These are phyloP conservation scores for Primulina tabacum DNA, from an alignment of 257 asterid species.

Conservation along the genomic window DNA sequence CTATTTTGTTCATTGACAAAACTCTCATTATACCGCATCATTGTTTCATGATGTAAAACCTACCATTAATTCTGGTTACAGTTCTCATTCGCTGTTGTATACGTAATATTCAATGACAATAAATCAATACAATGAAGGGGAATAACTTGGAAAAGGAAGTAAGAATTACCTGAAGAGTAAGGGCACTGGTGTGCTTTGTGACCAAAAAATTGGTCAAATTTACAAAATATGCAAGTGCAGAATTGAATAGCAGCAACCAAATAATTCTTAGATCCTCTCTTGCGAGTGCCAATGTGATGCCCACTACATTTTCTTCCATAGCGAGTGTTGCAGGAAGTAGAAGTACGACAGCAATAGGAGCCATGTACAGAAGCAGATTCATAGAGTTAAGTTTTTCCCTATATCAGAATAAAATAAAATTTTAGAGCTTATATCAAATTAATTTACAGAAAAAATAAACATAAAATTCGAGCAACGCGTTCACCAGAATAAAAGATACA, in stretches of 20 bases:
- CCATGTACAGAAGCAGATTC: slow-evolving; percentile 44
- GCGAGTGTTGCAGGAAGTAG: slow-evolving; percentile 36
- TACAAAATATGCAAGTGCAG: slow-evolving; percentile 37
- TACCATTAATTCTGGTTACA: neutral
- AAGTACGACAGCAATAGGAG: slow-evolving; percentile 38
- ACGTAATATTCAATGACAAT: neutral
- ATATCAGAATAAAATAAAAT: neutral
- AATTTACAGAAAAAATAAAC: neutral
- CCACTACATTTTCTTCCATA: slow-evolving; percentile 41
- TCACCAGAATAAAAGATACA: slow-evolving; percentile 4
- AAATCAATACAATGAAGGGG: neutral
- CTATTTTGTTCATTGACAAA: neutral
- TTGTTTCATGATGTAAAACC: neutral
- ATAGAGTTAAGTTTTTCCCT: slow-evolving; percentile 41
- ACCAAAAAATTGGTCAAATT: slow-evolving; percentile 39
- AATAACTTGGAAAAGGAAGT: neutral
- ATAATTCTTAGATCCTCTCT: slow-evolving; percentile 24
- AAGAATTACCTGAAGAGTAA: slow-evolving; percentile 38
- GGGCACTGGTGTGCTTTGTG: slow-evolving; percentile 43
- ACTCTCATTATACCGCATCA: neutral
- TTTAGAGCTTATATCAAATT: neutral
- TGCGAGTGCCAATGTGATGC: slow-evolving; percentile 34
- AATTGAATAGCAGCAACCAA: slow-evolving; percentile 35
- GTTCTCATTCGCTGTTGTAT: neutral
- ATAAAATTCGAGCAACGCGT: neutral